Evolutionary conservation across 768 basidiomycete species (phyloP), one percentile per base, ranked within the genome.

Genomic region (Pulveroboletus sp.): DNA sequence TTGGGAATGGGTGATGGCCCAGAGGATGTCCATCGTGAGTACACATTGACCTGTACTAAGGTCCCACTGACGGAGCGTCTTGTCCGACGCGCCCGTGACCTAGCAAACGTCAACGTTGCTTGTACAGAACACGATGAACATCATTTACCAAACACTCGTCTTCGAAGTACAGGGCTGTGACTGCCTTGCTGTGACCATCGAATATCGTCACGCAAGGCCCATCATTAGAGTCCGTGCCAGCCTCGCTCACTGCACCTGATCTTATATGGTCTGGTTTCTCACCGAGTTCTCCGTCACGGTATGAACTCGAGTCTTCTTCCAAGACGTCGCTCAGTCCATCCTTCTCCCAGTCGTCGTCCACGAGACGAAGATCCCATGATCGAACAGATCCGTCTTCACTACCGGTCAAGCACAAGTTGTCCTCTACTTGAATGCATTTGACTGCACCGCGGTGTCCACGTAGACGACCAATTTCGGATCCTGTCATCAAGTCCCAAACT

Each of bases 11-110:
- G 92, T 93, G 58, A 98, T 95, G 2, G 95, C 96, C 96, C 96
- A 99, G 22, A 99, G 82, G 55, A 99, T 96, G 68, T 99, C 96
- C 96, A 99, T 99, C 20, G 95, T 95, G 76, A 96, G 86, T 39
- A 98, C 86, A 69, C 96, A 99, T 75, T 98, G 96, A 7, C 95
- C 96, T 0, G 96, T 98, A 17, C 80, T 82, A 46, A 98, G 80
- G 64, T 98, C 96, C 96, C 96, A 99, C 65, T 98, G 95, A 3
- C 96, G 89, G 47, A 99, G 78, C 0, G 96, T 99, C 71, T 97
- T 97, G 73, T 99, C 96, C 4, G 91, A 93, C 6, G 96, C 95
- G 29, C 96, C 96, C 8, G 94, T 97, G 12, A 98, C 91, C 93
- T 94, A 49, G 50, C 45, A n/a, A 44, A 51, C 47, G 42, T 61